Conservation (phyloP, 2,329 filamentous ascomycete species). For the Exserohilum turcica region DNA sequence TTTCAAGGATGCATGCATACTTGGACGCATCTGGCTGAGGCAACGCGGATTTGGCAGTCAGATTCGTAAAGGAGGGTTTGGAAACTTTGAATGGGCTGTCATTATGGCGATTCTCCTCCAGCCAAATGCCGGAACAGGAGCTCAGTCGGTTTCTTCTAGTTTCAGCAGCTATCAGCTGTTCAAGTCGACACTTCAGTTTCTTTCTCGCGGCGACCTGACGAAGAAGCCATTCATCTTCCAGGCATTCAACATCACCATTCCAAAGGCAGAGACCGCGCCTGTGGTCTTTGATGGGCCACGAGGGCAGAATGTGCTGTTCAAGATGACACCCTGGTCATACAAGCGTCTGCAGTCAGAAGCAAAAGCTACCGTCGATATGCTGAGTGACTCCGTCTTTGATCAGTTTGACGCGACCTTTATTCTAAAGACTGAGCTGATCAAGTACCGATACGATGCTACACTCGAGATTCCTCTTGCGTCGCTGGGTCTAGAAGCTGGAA, state of each 20-base stretch:
- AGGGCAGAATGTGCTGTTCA: conserved; percentile 82
- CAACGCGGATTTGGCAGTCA: conserved; percentile 79
- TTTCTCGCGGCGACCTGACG: conserved; percentile 73
- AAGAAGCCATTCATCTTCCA: conserved; percentile 66
- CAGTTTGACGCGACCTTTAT: conserved; percentile 90
- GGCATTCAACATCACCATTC: conserved; percentile 44
- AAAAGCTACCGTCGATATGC: conserved; percentile 71
- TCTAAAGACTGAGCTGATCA: conserved; percentile 57
- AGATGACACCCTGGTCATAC: conserved; percentile 89
- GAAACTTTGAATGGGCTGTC: conserved; percentile 88
- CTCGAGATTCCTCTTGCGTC: conserved; percentile 48
- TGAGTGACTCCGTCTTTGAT: conserved; percentile 74
- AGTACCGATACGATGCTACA: conserved; percentile 62
- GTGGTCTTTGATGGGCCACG: conserved; percentile 77
- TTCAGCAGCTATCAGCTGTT: conserved; percentile 93
- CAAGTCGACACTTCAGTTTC: conserved; percentile 88
- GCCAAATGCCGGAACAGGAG: conserved; percentile 73
- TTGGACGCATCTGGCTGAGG: conserved; percentile 86
- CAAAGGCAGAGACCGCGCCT: conserved; percentile 59
- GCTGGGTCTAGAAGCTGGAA: conserved; percentile 31
- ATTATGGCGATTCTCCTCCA: conserved; percentile 80
- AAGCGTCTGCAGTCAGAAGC: conserved; percentile 74
- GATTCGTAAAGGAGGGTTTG: conserved; percentile 81
- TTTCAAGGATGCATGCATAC: conserved; percentile 81
- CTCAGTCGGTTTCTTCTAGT: conserved; percentile 73